Conservation (phyloP, 2,329 filamentous ascomycete genomes). For the Fusarium mangiferae region DNA sequence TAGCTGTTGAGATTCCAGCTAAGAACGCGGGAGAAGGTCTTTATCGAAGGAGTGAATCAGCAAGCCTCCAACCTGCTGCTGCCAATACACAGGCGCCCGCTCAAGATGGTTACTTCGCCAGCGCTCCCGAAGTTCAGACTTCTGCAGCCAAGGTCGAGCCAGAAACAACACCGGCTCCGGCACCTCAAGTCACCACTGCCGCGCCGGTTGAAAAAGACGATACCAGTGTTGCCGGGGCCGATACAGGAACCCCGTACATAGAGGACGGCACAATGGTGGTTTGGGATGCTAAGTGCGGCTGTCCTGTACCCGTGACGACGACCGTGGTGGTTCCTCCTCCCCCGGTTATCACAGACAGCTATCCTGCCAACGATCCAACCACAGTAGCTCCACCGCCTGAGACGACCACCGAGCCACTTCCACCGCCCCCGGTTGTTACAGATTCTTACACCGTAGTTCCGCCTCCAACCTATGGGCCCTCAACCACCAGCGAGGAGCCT, state of each 20-base stretch:
- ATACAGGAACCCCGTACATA: neutral
- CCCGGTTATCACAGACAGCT: neutral
- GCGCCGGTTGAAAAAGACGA: neutral
- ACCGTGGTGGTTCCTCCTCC: neutral
- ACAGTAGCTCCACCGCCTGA: neutral
- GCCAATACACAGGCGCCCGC: neutral
- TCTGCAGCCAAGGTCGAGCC: neutral
- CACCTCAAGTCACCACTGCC: slow-evolving; percentile 7
- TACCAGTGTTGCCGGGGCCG: neutral
- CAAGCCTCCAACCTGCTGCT: neutral
- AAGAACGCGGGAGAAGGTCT: slow-evolving; percentile 4
- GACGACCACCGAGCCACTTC: neutral
- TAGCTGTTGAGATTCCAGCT: slow-evolving; percentile 27
- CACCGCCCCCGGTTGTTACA: neutral
- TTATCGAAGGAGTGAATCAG: slow-evolving; percentile 20
- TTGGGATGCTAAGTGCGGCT: slow-evolving; percentile 17
- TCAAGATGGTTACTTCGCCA: slow-evolving; percentile 17
- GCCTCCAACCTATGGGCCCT: slow-evolving; percentile 1
- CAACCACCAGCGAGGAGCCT: neutral
- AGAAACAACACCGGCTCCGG: slow-evolving; percentile 1
- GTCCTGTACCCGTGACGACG: slow-evolving; percentile 8
- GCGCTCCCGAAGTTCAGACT: neutral
- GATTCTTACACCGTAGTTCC: neutral
- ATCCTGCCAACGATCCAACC: neutral
- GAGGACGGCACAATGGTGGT: slow-evolving; percentile 4